Percentiles rank a stretch among this genome's conserved stretches.
Conservation (phyloP, 23 red algal species). For the Gracilaria domingensis region DNA sequence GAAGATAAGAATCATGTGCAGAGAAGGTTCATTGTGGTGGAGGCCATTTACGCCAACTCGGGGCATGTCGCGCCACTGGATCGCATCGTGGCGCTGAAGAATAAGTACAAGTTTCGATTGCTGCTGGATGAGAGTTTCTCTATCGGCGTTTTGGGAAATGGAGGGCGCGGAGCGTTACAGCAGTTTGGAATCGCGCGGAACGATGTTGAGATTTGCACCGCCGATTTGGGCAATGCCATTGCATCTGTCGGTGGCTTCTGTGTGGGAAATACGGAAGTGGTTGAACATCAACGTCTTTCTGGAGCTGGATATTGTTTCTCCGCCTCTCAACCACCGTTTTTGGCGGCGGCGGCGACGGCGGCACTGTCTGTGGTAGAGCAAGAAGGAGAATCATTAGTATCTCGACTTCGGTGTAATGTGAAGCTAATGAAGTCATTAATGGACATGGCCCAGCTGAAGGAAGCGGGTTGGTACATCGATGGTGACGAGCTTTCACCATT, state of each 20-base stretch:
- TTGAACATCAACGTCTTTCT: constrained; percentile 92
- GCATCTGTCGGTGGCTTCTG: constrained; percentile 93
- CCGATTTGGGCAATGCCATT: constrained; percentile 87
- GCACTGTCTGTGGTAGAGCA: constrained; percentile 68
- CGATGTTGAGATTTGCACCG: constrained; percentile 83
- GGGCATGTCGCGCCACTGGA: constrained; percentile 84
- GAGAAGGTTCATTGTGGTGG: constrained; percentile 92
- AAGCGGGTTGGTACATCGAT: constrained; percentile 67
- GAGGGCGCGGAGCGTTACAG: constrained; percentile 80
- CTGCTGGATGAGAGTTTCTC: constrained; percentile 93
- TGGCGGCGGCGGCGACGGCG: constrained; percentile 81
- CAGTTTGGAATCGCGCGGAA: constrained; percentile 63
- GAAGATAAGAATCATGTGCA: constrained; percentile 28
- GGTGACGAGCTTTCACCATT: constrained; percentile 76
- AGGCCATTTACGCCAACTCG: constrained; percentile 83
- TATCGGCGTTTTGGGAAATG: constrained; percentile 85
- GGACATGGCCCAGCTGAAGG: constrained; percentile 1
- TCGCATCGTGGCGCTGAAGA: constrained; percentile 71
- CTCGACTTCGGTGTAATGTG: constrained; percentile 63
- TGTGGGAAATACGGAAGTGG: constrained; percentile 79
- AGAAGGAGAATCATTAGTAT: constrained; percentile 51
- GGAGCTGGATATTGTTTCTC: constrained; percentile 99
- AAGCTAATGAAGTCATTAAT: constrained; percentile 48
- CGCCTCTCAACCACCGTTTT: constrained; percentile 95
- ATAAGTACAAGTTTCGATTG: constrained; percentile 83